Percentiles rank a stretch among this genome's conserved stretches.
Evolutionary conservation across 75 land plant genomes (phyloP).

Genomic region (Larix kaempferi): DNA sequence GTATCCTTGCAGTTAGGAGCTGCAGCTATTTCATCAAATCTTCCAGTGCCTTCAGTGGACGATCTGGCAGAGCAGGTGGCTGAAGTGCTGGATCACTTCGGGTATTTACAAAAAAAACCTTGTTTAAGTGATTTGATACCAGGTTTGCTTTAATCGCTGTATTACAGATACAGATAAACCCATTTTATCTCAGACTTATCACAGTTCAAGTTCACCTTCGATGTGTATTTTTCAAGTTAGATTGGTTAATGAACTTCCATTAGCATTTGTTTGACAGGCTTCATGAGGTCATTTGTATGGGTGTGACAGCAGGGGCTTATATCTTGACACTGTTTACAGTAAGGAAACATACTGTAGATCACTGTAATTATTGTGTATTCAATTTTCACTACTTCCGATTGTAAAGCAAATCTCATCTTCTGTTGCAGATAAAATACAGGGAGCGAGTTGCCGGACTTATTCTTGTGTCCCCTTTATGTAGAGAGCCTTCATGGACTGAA

Average conservation of each 20-base stretch:
- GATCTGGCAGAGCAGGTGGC: constrained; percentile 56
- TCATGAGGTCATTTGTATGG: constrained; percentile 46
- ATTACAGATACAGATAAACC: neutral
- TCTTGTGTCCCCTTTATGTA: constrained; percentile 20
- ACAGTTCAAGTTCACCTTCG: too few relatives aligned
- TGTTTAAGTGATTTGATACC: neutral
- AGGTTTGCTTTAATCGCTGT: neutral
- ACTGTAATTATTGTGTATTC: neutral
- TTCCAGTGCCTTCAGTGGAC: constrained; percentile 19
- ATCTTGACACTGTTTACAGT: constrained; percentile 42
- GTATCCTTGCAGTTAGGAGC: constrained; percentile 28
- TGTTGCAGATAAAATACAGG: constrained; percentile 23
- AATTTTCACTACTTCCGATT: neutral
- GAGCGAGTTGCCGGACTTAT: constrained; percentile 25
- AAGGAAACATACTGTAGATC: neutral
- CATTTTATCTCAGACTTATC: neutral
- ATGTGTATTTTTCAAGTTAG: neutral
- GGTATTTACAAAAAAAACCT: constrained; percentile 14
- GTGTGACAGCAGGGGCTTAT: constrained; percentile 54
- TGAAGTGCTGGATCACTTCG: constrained; percentile 49
- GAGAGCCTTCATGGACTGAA: constrained; percentile 21
- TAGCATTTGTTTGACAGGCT: constrained; percentile 18
- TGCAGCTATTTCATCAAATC: constrained; percentile 24
- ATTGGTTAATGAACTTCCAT: neutral
- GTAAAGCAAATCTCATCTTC: neutral